These are phyloP conservation scores for Pseudonitzschia delicatissima DNA, from an alignment of 108 stramenopile species.

Conservation along the genomic window DNA sequence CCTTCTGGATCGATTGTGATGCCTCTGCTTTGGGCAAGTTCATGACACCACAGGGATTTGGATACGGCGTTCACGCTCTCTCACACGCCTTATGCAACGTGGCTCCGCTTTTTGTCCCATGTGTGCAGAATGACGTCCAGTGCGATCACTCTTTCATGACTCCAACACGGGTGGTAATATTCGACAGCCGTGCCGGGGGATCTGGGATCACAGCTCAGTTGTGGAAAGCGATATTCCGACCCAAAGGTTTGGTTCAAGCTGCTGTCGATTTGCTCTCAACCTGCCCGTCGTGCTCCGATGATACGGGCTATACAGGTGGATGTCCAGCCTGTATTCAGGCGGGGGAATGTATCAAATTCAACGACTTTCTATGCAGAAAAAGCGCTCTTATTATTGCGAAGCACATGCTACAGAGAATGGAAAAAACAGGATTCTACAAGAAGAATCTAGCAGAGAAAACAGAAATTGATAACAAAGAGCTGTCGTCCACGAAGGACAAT, in stretches of 20 bases:
- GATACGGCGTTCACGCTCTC: conserved; percentile 87
- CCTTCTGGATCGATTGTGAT: conserved; percentile 90
- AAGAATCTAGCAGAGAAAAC: conserved; percentile 21
- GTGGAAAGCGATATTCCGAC: conserved; percentile 48
- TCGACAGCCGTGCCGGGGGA: conserved; percentile 79
- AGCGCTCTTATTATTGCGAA: conserved; percentile 55
- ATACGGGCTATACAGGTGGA: conserved; percentile 61
- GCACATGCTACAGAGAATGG: conserved; percentile 50
- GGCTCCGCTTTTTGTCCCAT: conserved; percentile 87
- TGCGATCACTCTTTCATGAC: conserved; percentile 64
- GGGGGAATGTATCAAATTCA: conserved; percentile 77
- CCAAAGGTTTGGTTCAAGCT: conserved; percentile 50
- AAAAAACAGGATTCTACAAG: conserved; percentile 42
- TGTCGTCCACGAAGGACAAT: background rate
- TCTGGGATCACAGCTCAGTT: conserved; percentile 61
- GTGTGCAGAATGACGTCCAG: conserved; percentile 69
- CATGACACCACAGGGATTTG: conserved; percentile 43
- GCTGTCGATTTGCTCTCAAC: conserved; percentile 66
- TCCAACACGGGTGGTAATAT: conserved; percentile 68
- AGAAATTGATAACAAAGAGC: background rate
- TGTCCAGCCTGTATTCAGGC: conserved; percentile 80
- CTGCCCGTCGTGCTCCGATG: conserved; percentile 62
- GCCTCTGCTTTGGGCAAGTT: conserved; percentile 42
- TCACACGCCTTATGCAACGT: conserved; percentile 90
- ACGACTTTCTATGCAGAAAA: conserved; percentile 40